These are phyloP conservation scores for Termitomyces sp. DNA, from an alignment of 768 basidiomycete genomes.

Conservation along the genomic window DNA sequence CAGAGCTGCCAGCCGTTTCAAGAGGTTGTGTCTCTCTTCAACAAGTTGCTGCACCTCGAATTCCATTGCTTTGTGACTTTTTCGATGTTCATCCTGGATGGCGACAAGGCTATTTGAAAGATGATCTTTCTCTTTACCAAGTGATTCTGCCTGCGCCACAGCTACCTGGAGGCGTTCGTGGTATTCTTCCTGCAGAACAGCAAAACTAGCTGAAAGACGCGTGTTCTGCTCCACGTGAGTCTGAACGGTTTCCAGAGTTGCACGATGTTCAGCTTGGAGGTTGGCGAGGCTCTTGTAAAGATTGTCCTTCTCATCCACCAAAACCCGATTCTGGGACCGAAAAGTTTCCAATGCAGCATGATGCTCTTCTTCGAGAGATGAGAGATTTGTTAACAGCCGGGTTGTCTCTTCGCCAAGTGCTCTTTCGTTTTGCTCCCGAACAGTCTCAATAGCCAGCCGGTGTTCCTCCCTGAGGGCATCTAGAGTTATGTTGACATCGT, in stretches of 20 bases:
- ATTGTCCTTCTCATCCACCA: slow-evolving; percentile 3
- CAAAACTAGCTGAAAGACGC: not conserved
- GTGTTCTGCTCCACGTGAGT: slow-evolving; percentile 1
- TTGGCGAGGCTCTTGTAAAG: not conserved
- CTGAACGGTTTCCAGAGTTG: not conserved
- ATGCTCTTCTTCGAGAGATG: slow-evolving; percentile 48
- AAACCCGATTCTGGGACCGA: slow-evolving; percentile 4
- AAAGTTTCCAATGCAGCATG: slow-evolving; percentile 34
- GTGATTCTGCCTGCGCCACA: not conserved
- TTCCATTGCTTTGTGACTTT: not conserved
- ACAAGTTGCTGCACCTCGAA: not conserved
- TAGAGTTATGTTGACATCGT: slow-evolving; percentile 36
- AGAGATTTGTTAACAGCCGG: slow-evolving; percentile 37
- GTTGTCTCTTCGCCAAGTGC: slow-evolving; percentile 42
- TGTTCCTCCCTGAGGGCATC: slow-evolving; percentile 34
- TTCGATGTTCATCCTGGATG: slow-evolving; percentile 5
- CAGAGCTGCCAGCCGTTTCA: not conserved
- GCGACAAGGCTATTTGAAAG: not conserved
- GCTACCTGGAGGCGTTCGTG: not conserved
- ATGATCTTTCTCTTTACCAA: slow-evolving; percentile 5
- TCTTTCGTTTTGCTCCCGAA: slow-evolving; percentile 31
- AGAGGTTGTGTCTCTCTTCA: slow-evolving; percentile 1
- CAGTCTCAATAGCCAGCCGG: slow-evolving; percentile 31
- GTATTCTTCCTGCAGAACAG: slow-evolving; percentile 1
- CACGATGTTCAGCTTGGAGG: slow-evolving; percentile 8